Evolutionary conservation across 2,329 filamentous ascomycete species (phyloP), one percentile per base, ranked within the genome.

Genomic region (Paraphoma sp.): DNA sequence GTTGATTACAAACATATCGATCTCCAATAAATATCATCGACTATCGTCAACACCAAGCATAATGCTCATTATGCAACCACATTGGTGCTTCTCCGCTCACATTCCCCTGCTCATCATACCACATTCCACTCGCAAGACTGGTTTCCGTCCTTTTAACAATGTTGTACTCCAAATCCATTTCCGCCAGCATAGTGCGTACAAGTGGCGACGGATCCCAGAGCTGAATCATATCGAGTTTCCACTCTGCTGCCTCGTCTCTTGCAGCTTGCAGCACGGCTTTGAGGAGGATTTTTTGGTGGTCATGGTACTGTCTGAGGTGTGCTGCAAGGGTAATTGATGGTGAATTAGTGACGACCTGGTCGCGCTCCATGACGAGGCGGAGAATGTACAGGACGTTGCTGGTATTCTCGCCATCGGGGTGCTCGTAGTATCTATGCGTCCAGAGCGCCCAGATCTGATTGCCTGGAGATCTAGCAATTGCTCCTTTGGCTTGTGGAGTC

Each of bases 201-300:
- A 69, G 72, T 74, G 83, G 79, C 6, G 83, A 83, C 0, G 92
- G 92, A 71, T 95, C 96, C 93, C 93, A 97, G 48, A 95, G 79
- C 70, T 91, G 83, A 7, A 96, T 84, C 38, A 84, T 82, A 36
- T 82, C 79, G 75, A 91, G 86, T 23, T 83, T 78, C 89, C 90
- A 95, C 50, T 84, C 80, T 1, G 78, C 75, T 1, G 92, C 92
- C 75, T 94, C 87, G 4, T 76, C 76, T 67, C 88, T 86, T 2
- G 91, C 92, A 18, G 86, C 79, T 47, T 79, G 75, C 30, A 96
- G 72, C 16, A 96, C 83, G 2, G 83, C 83, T 40, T 81, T 79
- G 16, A 76, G 41, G 10, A 55, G 51, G 0, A 40, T 5, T 3
- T 57, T 47, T 52, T 62, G 63, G 1, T 79, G 79, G 16, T 48